A percentile compares a stretch with the other conserved stretches of the same genome.
Evolutionary conservation across 2,329 filamentous ascomycete species (phyloP).

Genomic region (Botryotinia narcissicola): DNA sequence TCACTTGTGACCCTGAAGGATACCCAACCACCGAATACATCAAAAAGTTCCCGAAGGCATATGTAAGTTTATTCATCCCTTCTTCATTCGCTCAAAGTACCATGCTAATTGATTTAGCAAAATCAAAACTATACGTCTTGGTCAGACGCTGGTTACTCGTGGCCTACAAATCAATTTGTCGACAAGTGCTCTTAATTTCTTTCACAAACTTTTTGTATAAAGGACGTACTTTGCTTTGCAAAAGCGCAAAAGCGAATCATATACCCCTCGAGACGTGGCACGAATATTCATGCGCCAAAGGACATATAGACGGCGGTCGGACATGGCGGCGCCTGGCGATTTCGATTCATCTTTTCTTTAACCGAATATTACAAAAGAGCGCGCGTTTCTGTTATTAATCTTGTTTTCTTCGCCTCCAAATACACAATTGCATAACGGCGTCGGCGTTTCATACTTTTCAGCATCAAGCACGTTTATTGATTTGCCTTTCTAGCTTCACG

Average conservation of each 20-base stretch:
- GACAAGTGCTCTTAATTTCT: conserved; percentile 46
- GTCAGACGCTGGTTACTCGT: conserved; percentile 51
- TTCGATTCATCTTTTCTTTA: conserved; percentile 16
- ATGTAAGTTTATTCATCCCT: conserved; percentile 47
- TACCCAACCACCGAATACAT: conserved; percentile 70
- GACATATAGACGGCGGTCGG: conserved; percentile 22
- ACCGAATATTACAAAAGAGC: conserved; percentile 17
- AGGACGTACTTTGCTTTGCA: conserved; percentile 22
- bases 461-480: conserved; percentile 12
- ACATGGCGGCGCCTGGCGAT: conserved; percentile 17
- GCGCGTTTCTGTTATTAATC: conserved; percentile 17
- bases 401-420: conserved; percentile 5
- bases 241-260: conserved; percentile 20
- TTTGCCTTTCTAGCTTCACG: conserved; percentile 5
- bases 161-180: conserved; percentile 62
- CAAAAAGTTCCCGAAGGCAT: conserved; percentile 54
- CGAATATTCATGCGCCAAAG: conserved; percentile 20
- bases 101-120: conserved; percentile 33
- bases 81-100: neutral
- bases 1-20: conserved; percentile 66
- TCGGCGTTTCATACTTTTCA: conserved; percentile 19
- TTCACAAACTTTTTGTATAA: conserved; percentile 27
- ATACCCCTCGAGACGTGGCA: conserved; percentile 20
- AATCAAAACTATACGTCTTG: conserved; percentile 65
- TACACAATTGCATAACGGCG: conserved; percentile 23